Percentiles rank a stretch among this genome's conserved stretches.
Conservation (phyloP, 1,139 yeast species). For the Kodamaea derodonti region DNA sequence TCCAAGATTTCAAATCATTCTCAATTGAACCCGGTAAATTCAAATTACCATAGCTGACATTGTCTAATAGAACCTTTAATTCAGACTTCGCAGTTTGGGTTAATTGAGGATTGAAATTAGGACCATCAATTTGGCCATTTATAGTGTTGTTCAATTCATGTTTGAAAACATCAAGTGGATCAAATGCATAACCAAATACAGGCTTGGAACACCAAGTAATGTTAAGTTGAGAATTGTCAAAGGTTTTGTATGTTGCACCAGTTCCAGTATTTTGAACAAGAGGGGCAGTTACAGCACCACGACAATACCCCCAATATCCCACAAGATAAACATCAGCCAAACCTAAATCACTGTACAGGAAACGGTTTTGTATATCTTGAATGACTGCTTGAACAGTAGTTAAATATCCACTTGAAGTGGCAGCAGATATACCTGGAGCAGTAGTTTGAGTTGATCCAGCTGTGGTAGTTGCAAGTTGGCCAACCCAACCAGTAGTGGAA, state of each 20-base stretch:
- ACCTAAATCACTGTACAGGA: slow-evolving; percentile 35
- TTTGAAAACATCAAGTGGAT: slow-evolving; percentile 48
- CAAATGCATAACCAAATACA: slow-evolving; percentile 45
- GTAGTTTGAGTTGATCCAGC: neutral
- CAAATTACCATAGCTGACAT: slow-evolving; percentile 27
- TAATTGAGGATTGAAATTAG: slow-evolving; percentile 13
- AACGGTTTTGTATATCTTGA: slow-evolving; percentile 10
- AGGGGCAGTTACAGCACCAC: slow-evolving; percentile 37
- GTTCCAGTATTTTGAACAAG: slow-evolving; percentile 1
- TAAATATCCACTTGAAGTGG: slow-evolving; percentile 38
- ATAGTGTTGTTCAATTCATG: slow-evolving; percentile 35
- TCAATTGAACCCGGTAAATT: slow-evolving; percentile 37
- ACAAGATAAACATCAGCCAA: slow-evolving; percentile 59
- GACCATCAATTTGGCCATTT: slow-evolving; percentile 23
- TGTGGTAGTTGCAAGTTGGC: neutral
- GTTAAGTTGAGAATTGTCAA: slow-evolving; percentile 34
- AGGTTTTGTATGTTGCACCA: slow-evolving; percentile 4
- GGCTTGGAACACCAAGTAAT: slow-evolving; percentile 57
- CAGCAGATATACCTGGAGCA: slow-evolving; percentile 9
- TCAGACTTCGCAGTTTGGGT: slow-evolving; percentile 19
- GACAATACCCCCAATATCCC: slow-evolving; percentile 74
- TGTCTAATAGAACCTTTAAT: slow-evolving; percentile 27
- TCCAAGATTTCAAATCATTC: slow-evolving; percentile 28
- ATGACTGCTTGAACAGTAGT: slow-evolving; percentile 42
- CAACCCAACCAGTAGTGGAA: slow-evolving; percentile 3